Evolutionary conservation across 495 filamentous ascomycete species (phyloP).

Genomic region (Penicillium argentinense): DNA sequence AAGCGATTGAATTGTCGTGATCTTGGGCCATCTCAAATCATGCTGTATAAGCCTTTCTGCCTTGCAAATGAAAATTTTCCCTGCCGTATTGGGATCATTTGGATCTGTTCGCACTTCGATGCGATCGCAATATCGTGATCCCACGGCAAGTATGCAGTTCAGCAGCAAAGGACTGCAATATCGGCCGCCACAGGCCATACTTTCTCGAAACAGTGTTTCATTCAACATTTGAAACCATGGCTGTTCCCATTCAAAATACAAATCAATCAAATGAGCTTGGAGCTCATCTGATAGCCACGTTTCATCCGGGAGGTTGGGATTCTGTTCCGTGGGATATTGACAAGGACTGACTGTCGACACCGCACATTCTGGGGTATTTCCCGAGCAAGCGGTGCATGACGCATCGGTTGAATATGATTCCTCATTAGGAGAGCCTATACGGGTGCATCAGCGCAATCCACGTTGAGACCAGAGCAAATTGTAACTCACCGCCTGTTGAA

Average conservation of each 20-base stretch:
- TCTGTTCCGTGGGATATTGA: background rate
- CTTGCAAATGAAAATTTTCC: slow-evolving; percentile 72
- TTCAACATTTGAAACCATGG: slow-evolving; percentile 71
- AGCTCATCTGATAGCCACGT: slow-evolving; percentile 18
- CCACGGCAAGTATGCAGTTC: slow-evolving; percentile 71
- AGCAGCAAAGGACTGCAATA: slow-evolving; percentile 75
- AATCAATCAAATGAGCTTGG: slow-evolving; percentile 24
- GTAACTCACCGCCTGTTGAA: slow-evolving; percentile 12
- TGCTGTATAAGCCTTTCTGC: slow-evolving; percentile 57
- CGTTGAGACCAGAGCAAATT: too few relatives aligned
- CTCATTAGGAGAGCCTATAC: slow-evolving; percentile 12
- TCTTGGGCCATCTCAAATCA: slow-evolving; percentile 53
- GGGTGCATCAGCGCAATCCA: slow-evolving; percentile 12
- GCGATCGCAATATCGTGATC: slow-evolving; percentile 71
- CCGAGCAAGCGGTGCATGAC: slow-evolving; percentile 1
- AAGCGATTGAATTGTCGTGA: slow-evolving; percentile 79
- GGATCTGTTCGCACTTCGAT: slow-evolving; percentile 60
- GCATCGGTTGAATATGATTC: slow-evolving; percentile 11
- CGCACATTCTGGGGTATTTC: background rate
- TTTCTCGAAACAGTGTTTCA: slow-evolving; percentile 69
- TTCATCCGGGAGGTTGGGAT: slow-evolving; percentile 1
- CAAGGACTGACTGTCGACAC: background rate
- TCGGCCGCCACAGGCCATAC: slow-evolving; percentile 54
- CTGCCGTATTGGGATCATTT: slow-evolving; percentile 60
- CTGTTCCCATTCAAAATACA: slow-evolving; percentile 84